Conservation (phyloP, 768 basidiomycete species). For the Russula griseocarnosa region DNA sequence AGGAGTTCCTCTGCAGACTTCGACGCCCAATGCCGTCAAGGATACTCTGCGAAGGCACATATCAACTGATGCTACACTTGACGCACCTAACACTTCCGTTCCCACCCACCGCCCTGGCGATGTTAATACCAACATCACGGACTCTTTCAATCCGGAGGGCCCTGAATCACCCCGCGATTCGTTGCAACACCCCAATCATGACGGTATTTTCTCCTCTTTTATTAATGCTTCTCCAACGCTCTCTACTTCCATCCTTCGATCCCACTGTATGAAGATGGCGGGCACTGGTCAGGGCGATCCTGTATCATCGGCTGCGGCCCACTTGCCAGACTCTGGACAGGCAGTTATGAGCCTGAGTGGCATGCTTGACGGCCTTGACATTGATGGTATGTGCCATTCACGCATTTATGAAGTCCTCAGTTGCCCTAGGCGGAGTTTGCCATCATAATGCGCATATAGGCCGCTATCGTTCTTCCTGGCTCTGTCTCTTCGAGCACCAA, state of each 20-base stretch:
- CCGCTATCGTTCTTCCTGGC: background rate
- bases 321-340: slow-evolving; percentile 11
- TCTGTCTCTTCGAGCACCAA: background rate
- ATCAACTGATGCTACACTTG: slow-evolving; percentile 1
- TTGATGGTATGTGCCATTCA: slow-evolving; percentile 21
- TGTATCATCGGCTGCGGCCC: background rate
- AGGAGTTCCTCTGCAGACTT: slow-evolving; percentile 23
- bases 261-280: background rate
- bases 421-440: background rate
- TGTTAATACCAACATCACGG: background rate
- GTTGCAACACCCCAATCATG: slow-evolving; percentile 6
- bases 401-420: too few species aligned
- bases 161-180: background rate
- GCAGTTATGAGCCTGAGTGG: slow-evolving; percentile 19
- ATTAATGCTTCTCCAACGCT: slow-evolving; percentile 11
- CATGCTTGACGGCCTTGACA: slow-evolving; percentile 25
- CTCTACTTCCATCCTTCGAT: background rate
- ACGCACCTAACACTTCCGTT: slow-evolving; percentile 17
- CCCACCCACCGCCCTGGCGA: background rate
- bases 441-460: background rate
- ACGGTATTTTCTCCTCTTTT: slow-evolving; percentile 27
- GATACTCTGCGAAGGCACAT: background rate
- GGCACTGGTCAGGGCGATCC: background rate
- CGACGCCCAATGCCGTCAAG: slow-evolving; percentile 23
- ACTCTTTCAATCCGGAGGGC: background rate